These are phyloP conservation scores for Scenedesmus sp. DNA, from an alignment of 163 green algal genomes.

Conservation along the genomic window DNA sequence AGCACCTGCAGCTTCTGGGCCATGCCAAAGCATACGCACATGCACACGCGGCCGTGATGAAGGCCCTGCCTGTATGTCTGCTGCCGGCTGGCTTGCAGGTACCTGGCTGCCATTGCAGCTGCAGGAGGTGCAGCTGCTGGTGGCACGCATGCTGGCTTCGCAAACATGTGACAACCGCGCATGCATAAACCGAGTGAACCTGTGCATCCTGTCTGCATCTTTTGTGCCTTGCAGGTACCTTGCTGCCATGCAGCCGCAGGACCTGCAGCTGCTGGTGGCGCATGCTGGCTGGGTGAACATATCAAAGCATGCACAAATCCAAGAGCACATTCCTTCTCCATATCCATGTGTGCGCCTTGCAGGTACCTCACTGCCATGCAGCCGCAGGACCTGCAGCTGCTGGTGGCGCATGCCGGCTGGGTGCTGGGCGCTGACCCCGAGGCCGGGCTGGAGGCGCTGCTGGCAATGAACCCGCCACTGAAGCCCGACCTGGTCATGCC, in stretches of 20 bases:
- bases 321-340: neutral
- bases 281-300: constrained; percentile 86
- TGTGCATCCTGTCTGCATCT: neutral
- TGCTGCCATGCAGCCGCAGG: neutral
- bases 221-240: constrained; percentile 13
- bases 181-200: too few relatives aligned
- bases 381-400: constrained; percentile 48
- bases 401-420: constrained; percentile 82
- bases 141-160: too few relatives aligned
- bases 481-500: constrained; percentile 74
- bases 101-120: too few relatives aligned
- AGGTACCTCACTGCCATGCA: constrained; percentile 46
- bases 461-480: constrained; percentile 77
- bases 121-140: too few relatives aligned
- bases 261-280: constrained; percentile 54
- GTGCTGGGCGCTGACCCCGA: constrained; percentile 87
- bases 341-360: neutral
- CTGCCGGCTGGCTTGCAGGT: too few relatives aligned
- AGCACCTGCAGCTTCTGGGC: too few relatives aligned
- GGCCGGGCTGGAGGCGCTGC: constrained; percentile 78
- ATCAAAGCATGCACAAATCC: neutral
- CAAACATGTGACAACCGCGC: too few relatives aligned
- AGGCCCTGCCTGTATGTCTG: too few relatives aligned
- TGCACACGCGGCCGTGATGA: too few relatives aligned
- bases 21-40: too few relatives aligned